Percentiles rank a stretch among this genome's conserved stretches.
Evolutionary conservation across 352 stramenopile species (phyloP).

Genomic region (Phytopythium oedochilum): DNA sequence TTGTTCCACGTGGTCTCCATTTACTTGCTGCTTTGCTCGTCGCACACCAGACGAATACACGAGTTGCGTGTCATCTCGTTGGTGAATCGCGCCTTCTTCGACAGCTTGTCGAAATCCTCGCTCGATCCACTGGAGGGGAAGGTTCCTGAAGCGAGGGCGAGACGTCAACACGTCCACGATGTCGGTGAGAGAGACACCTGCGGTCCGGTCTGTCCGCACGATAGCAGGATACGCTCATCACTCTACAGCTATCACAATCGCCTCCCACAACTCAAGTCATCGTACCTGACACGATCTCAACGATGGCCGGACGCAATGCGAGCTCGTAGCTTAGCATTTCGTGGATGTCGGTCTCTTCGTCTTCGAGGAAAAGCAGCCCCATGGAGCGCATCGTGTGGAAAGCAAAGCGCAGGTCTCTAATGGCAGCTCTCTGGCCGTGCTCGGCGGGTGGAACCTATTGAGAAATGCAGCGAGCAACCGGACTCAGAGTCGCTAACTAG

Average conservation of each 20-base stretch:
- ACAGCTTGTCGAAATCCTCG: slow-evolving; percentile 28
- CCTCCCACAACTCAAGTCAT: background rate
- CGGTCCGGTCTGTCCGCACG: slow-evolving; percentile 12
- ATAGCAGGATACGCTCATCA: background rate
- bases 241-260: too few relatives aligned
- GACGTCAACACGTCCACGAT: slow-evolving; percentile 44
- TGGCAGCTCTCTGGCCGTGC: slow-evolving; percentile 11
- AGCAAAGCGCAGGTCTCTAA: slow-evolving; percentile 27
- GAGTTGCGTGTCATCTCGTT: slow-evolving; percentile 28
- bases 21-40: background rate
- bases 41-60: background rate
- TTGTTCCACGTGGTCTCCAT: too few relatives aligned
- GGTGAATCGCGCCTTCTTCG: slow-evolving; percentile 13
- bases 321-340: slow-evolving; percentile 49
- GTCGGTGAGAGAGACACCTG: slow-evolving; percentile 33
- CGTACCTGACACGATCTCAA: slow-evolving; percentile 32
- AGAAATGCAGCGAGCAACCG: background rate
- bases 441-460: background rate
- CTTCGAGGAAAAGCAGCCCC: slow-evolving; percentile 57
- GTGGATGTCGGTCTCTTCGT: slow-evolving; percentile 43
- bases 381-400: slow-evolving; percentile 38
- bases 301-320: slow-evolving; percentile 36
- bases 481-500: too few relatives aligned
- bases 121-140: slow-evolving; percentile 56
- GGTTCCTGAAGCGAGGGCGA: slow-evolving; percentile 36